Base-by-base conservation (phyloP, 305 asterid genomes). In the Withania somnifera region DNA sequence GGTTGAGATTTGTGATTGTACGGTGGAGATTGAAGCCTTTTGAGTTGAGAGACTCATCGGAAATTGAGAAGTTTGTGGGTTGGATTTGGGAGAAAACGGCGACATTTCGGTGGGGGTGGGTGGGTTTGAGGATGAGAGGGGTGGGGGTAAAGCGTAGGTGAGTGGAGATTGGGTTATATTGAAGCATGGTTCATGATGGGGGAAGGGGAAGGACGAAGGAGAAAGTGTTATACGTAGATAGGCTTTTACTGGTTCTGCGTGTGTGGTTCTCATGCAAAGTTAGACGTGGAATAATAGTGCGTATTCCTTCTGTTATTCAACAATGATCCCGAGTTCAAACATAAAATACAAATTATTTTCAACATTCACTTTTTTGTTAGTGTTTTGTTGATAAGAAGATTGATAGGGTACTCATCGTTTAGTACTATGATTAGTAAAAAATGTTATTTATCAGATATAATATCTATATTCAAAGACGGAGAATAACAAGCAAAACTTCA, bases 21-120 rank as follows among this genome's bases (percentile, higher is more conserved):
- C 91, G 90, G 92, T 94, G 96, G 90, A 95, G 82, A 5, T 82
- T 91, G 95, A 93, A 94, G 53, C 98, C 99, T 42, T 95, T 95
- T 4, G 97, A 84, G 14, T 89, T 36, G 58, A 95, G 90, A 0
- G 91, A 84, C 10, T 87, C 91, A 88, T 91, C 97, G 85, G 98
- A 85, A 85, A 91, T 69, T n/a, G 97, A 84, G 84, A 56, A 81
- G 53, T 28, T 81, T 8, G 76, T 73, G 0, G 81, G 86, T 52
- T 81, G 87, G 15, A 36, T 81, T 52, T 89, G 91, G 78, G 89
- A 85, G 17, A 71, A 36, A 50, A 83, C 83, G 83, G 82, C 79
- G 84, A 83, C 30, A 83, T 30, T 79, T 6, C 85, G 83, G 79
- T 17, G 85, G 78, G 61, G 36, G 50, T 8, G 32, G 61, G 77